These are phyloP conservation scores for Rhizophagus clarus DNA, from an alignment of 192 early-diverging fungal genomes.

Conservation along the genomic window DNA sequence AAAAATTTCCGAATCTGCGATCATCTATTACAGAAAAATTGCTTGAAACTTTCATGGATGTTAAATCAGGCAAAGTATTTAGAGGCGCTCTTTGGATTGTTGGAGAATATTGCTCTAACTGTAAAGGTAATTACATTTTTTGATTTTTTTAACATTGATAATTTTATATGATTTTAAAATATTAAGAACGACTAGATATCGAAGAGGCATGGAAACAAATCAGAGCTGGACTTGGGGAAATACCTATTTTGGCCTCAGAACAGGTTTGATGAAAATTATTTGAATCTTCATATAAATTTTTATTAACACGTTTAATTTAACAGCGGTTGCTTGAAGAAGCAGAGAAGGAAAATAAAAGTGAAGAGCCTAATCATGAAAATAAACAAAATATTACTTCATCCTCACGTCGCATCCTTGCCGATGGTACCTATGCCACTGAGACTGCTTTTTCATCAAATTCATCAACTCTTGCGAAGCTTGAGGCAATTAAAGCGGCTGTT, in stretches of 20 bases:
- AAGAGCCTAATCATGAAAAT: constrained; percentile 36
- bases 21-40: constrained; percentile 79
- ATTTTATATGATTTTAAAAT: not conserved
- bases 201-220: constrained; percentile 84
- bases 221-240: constrained; percentile 82
- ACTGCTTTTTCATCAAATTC: constrained; percentile 73
- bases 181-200: constrained; percentile 55
- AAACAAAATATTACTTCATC: constrained; percentile 46
- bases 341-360: constrained; percentile 55
- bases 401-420: constrained; percentile 82
- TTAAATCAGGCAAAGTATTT: constrained; percentile 91
- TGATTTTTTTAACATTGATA: not conserved
- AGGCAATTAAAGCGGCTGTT: constrained; percentile 55
- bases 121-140: constrained; percentile 34
- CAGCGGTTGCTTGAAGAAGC: constrained; percentile 71
- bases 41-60: constrained; percentile 81
- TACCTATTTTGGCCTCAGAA: constrained; percentile 93
- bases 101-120: constrained; percentile 89
- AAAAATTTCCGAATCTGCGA: constrained; percentile 92
- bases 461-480: constrained; percentile 44
- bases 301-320: not conserved
- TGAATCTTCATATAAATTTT: not conserved
- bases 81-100: constrained; percentile 98
- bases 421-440: constrained; percentile 98
- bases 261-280: constrained; percentile 44